These are phyloP conservation scores for Beauveria pseudobassiana DNA, from an alignment of 2,329 filamentous ascomycete species.

Conservation along the genomic window DNA sequence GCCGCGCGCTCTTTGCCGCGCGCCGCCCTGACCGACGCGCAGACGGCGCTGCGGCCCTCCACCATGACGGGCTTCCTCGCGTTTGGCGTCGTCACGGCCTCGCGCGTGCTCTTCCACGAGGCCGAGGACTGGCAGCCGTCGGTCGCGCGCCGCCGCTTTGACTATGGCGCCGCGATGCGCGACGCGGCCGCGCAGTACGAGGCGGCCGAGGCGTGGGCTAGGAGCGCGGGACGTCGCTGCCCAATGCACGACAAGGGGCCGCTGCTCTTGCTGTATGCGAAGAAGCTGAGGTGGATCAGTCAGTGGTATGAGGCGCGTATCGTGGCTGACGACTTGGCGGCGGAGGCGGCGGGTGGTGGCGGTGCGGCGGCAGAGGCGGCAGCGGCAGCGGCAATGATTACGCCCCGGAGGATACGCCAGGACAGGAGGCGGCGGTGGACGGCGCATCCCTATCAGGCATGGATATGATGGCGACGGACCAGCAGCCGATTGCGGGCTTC, in stretches of 20 bases:
- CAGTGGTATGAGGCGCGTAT: constrained; percentile 2
- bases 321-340: background rate
- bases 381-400: background rate
- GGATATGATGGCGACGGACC: background rate
- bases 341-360: background rate
- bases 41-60: background rate
- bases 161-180: background rate
- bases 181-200: background rate
- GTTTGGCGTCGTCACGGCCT: background rate
- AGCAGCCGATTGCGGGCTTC: background rate
- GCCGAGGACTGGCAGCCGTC: constrained; percentile 5
- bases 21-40: background rate
- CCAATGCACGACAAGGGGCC: background rate
- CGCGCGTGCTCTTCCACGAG: constrained; percentile 6
- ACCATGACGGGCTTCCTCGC: constrained; percentile 8
- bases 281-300: constrained; percentile 1
- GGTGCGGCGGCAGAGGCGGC: background rate
- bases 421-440: background rate
- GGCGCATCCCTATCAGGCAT: background rate
- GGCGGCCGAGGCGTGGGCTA: background rate
- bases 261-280: background rate
- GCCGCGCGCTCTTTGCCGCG: background rate
- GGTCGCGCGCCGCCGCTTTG: background rate
- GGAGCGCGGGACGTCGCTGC: background rate
- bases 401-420: background rate